These are phyloP conservation scores for Triticum urartu DNA, from an alignment of 176 grass and related monocot genomes.

Conservation along the genomic window DNA sequence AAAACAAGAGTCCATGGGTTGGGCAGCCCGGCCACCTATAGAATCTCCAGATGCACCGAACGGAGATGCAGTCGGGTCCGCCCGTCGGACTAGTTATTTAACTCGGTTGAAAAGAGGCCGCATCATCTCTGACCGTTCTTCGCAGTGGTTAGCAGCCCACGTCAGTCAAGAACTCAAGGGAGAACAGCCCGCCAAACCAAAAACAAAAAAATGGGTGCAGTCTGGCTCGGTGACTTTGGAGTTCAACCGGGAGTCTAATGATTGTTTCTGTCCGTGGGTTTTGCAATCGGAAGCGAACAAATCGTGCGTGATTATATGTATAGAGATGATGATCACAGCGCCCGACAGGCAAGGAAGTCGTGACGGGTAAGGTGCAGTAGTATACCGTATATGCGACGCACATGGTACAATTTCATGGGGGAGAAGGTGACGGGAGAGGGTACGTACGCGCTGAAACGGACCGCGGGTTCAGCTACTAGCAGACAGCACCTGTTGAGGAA, in stretches of 20 bases:
- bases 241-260: background rate
- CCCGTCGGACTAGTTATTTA: conserved; percentile 9
- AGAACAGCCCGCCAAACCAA: too few species aligned
- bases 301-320: background rate
- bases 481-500: background rate
- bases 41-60: conserved; percentile 21
- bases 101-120: background rate
- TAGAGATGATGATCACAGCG: background rate
- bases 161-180: background rate
- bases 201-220: background rate
- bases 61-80: conserved; percentile 15
- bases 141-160: background rate
- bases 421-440: background rate
- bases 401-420: background rate
- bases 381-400: background rate
- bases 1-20: background rate
- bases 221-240: background rate
- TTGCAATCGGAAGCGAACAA: background rate
- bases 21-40: background rate
- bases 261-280: background rate
- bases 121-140: background rate
- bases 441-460: background rate
- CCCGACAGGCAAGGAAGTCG: background rate
- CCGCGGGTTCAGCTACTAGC: background rate
- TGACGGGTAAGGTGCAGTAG: background rate